Base-by-base conservation (phyloP, 78 protist species). In the Dictyostelium citrinum region DNA sequence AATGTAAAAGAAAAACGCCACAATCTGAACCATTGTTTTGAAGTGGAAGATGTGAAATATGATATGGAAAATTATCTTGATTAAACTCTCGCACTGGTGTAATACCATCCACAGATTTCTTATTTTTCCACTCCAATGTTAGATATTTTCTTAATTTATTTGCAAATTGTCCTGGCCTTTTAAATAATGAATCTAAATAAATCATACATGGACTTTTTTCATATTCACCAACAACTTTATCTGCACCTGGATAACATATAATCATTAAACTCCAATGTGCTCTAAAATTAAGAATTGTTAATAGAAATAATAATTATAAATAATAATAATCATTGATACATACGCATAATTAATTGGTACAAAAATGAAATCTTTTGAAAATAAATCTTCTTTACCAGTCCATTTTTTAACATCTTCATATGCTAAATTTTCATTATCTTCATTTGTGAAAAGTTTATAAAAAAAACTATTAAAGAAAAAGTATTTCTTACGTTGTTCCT, bases 391-490 rank as follows among this genome's bases (percentile, higher is more conserved):
- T 20, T 60, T 55, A 12, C 58, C 71, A 5, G 95, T 83, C 95
- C 95, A 91, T 58, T 91, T 91, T 14, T 51, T 78, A 45, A 88
- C 70, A 20, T 88, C 93, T 37, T 31, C 35, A 43, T 88, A 88
- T 12, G 74, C 77, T 29, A 61, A 76, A 20, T 76, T 49, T 45
- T 31, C 20, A 71, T 80, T 71, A 10, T 2, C 6, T 22, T 49
- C 61, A 2, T 31, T n/a, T 20, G 95, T 45, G 14, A 91, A 39
- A 11, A 60, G 76, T 71, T 81, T 78, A 55, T 76, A 91, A 24
- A 91, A 91, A 49, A 91, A 91, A 29, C 84, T 71, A 80, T 91
- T 91, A 70, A 91, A 91, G 35, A 91, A 91, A n/a, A 79, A 83
- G 39, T 37, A 83, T 22, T 29, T 72, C 35, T 61, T 10, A n/a